These are phyloP conservation scores for Xylaria intraflava DNA, from an alignment of 495 filamentous ascomycete genomes.

Conservation along the genomic window DNA sequence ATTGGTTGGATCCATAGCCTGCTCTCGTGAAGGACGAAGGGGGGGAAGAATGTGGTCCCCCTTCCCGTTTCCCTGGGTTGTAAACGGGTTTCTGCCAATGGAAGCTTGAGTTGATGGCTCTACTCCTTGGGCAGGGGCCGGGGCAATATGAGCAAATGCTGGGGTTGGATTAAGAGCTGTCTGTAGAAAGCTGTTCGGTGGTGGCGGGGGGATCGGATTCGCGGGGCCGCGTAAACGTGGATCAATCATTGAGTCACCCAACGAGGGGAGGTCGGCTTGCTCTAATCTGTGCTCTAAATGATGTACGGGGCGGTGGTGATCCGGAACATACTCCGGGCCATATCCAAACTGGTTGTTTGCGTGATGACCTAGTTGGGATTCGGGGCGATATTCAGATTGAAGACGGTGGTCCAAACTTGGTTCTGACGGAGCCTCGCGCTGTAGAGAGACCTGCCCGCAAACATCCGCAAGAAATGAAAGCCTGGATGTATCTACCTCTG, in stretches of 20 bases:
- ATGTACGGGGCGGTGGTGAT: not conserved
- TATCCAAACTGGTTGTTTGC: conserved; percentile 2
- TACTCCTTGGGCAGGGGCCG: conserved; percentile 12
- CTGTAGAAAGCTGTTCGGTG: conserved; percentile 33
- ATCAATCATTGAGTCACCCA: conserved; percentile 19
- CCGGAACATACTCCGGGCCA: conserved; percentile 4
- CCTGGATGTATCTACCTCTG: conserved; percentile 11
- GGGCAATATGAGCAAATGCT: conserved; percentile 18
- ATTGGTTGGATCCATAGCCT: conserved; percentile 2
- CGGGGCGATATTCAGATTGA: conserved; percentile 5
- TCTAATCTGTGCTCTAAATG: conserved; percentile 3
- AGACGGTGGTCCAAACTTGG: not conserved
- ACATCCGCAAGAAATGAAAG: conserved; percentile 30
- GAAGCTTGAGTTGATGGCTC: conserved; percentile 11
- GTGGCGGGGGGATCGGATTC: conserved; percentile 5
- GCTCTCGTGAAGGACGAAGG: conserved; percentile 32
- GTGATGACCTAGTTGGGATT: conserved; percentile 3
- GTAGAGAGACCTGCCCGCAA: conserved; percentile 15
- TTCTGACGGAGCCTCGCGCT: conserved; percentile 6
- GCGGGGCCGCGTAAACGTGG: conserved; percentile 15
- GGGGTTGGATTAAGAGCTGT: conserved; percentile 36
- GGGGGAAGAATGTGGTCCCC: conserved; percentile 31
- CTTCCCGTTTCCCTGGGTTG: conserved; percentile 9
- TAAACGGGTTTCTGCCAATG: conserved; percentile 20
- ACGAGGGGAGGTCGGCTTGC: not conserved